Conservation (phyloP, 2,329 filamentous ascomycete genomes). For the Diaporthe eres region DNA sequence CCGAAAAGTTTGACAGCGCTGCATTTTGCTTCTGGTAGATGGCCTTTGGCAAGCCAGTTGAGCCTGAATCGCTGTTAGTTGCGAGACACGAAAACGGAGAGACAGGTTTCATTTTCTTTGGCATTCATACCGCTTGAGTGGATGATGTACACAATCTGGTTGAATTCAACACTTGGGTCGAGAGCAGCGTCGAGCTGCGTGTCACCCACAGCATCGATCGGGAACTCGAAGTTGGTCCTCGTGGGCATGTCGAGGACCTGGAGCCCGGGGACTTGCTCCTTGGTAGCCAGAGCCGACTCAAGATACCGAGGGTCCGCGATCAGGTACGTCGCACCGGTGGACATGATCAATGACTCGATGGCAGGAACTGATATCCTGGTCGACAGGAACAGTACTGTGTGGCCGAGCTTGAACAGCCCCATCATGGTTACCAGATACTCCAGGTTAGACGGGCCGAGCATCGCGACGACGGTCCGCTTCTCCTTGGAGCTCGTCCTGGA, state of each 20-base stretch:
- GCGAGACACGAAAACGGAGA: neutral
- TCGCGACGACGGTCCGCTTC: conserved; percentile 56
- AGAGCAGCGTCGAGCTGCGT: conserved; percentile 51
- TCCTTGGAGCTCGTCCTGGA: conserved; percentile 40
- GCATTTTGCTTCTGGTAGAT: conserved; percentile 70
- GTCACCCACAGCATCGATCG: conserved; percentile 49
- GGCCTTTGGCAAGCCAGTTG: conserved; percentile 74
- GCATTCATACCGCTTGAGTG: conserved; percentile 52
- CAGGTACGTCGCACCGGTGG: conserved; percentile 47
- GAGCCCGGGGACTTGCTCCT: conserved; percentile 42
- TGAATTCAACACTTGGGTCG: conserved; percentile 46
- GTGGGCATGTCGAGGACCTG: conserved; percentile 48
- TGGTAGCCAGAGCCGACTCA: conserved; percentile 44
- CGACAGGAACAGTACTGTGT: conserved; percentile 57
- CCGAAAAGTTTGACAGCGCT: conserved; percentile 62
- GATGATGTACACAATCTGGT: conserved; percentile 49
- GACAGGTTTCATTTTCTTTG: too few species aligned
- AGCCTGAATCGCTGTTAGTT: conserved; percentile 57
- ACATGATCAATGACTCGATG: conserved; percentile 49
- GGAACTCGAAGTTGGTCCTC: conserved; percentile 49
- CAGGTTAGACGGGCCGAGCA: conserved; percentile 67
- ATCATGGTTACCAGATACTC: conserved; percentile 68
- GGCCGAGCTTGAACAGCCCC: conserved; percentile 68
- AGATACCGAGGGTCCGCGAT: conserved; percentile 47
- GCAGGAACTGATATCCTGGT: conserved; percentile 52